Evolutionary conservation across 768 basidiomycete species (phyloP), one percentile per base, ranked within the genome.

Genomic region (Hemileccinum rubropunctum): DNA sequence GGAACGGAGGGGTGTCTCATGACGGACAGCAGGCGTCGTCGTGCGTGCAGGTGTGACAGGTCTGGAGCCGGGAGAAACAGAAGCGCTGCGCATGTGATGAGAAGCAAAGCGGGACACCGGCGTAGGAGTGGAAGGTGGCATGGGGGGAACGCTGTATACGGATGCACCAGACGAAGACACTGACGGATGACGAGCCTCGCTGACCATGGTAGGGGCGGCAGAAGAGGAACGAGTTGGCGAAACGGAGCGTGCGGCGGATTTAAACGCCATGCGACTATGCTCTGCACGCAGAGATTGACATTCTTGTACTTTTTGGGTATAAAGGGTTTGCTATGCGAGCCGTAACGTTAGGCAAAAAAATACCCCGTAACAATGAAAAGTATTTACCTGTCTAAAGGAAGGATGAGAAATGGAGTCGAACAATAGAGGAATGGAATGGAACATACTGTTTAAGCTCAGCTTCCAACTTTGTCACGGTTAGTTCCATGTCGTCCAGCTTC

Each of bases 381-480:
- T 47, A 65, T 84, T 77, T 70, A 83, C 80, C 79, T 83, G 77
- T 79, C 83, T 85, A 65, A 47, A 61, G 53, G 47, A 59, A 52
- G 48, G 50, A 50, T 63, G 27, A 62, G 59, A 47, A 6, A 57
- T 21, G 45, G 3, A 53, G 45, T 42, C 32, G 50, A 45, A 34
- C 20, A 36, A 30, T n/a, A n/a, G n/a, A n/a, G 8, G 4, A 12
- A 41, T 53, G 40, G 23, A 57, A 59, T 37, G 49, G 34, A 49
- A 75, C 86, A 60, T 70, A 89, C 88, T 79, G 82, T 70, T 80
- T 80, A 63, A 88, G 70, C 64, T 91, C 88, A 51, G 76, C 70
- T 61, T 91, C 86, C 53, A 88, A 69, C 67, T 82, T 82, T 50
- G 73, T 66, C 57, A 79, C 76, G 50, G 72, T 68, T 51, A 71